A percentile compares a stretch with the other conserved stretches of the same genome.
phyloP scores from a whole-genome alignment of 2,329 filamentous ascomycete genomes.

The Colletotrichum destructivum region DNA sequence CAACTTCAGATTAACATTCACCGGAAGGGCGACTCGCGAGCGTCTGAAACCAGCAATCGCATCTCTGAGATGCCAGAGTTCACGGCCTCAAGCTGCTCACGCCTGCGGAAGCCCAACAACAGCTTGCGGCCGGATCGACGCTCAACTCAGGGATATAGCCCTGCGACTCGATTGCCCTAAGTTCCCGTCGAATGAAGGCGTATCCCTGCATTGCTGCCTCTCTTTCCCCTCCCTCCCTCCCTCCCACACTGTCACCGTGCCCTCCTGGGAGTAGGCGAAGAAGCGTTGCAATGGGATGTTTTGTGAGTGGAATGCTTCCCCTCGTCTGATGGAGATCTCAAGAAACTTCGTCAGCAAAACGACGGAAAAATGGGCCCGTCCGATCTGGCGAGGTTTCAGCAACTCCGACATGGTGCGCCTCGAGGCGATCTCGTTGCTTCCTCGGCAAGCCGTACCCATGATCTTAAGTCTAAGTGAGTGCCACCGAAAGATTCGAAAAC shows the following conservation, averaged over 20 bases:
- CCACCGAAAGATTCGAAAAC: not conserved
- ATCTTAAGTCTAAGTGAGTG: constrained; percentile 29
- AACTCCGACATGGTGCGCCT: not conserved
- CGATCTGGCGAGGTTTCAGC: constrained; percentile 32
- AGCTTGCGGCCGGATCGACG: constrained; percentile 26
- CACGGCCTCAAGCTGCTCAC: constrained; percentile 7
- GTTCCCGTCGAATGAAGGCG: constrained; percentile 3
- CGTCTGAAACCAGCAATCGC: constrained; percentile 30
- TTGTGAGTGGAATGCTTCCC: constrained; percentile 8
- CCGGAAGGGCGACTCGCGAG: constrained; percentile 30
- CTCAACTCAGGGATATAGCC: not conserved
- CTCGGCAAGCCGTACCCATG: constrained; percentile 23
- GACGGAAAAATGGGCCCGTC: constrained; percentile 25
- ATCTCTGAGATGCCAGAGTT: constrained; percentile 16
- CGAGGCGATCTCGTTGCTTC: not conserved
- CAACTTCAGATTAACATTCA: constrained; percentile 33
- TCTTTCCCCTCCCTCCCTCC: not conserved
- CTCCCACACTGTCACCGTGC: too few relatives aligned
- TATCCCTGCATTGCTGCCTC: constrained; percentile 3
- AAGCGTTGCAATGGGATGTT: constrained; percentile 26
- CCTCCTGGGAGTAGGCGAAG: not conserved
- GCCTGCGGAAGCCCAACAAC: not conserved
- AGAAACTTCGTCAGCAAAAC: constrained; percentile 25
- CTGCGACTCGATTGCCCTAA: not conserved
- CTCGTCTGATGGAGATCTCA: constrained; percentile 15